These are phyloP conservation scores for Colletotrichum sidae DNA, from an alignment of 2,329 filamentous ascomycete species.

Conservation along the genomic window DNA sequence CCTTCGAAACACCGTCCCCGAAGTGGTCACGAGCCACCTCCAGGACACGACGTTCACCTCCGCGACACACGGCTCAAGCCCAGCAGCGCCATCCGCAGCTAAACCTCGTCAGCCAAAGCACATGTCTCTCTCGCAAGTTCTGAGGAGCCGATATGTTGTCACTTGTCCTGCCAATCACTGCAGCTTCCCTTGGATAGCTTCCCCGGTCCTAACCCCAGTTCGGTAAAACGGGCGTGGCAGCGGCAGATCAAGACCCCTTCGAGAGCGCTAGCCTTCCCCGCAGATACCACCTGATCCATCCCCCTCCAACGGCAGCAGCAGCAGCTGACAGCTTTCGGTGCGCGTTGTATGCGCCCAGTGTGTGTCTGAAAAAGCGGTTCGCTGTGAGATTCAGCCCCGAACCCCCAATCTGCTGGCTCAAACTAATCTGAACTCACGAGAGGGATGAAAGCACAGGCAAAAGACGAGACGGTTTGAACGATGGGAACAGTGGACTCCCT, in stretches of 20 bases:
- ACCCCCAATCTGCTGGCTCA: slow-evolving; percentile 3
- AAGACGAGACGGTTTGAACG: too few species aligned
- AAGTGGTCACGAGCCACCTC: too few species aligned
- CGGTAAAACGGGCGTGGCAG: neutral
- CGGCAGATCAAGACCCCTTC: neutral
- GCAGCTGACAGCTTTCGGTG: neutral
- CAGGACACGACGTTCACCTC: too few species aligned
- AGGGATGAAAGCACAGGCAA: neutral
- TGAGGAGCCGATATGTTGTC: too few species aligned
- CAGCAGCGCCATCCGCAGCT: too few species aligned
- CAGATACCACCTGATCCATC: neutral
- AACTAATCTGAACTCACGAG: slow-evolving; percentile 18
- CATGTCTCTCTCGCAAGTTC: too few species aligned
- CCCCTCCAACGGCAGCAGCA: neutral
- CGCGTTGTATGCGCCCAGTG: neutral
- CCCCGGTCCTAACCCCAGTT: neutral
- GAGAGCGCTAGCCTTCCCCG: slow-evolving; percentile 1
- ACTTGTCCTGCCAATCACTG: too few species aligned
- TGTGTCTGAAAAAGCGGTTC: neutral
- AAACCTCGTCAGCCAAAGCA: too few species aligned
- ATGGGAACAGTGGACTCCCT: too few species aligned
- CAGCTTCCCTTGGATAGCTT: too few species aligned
- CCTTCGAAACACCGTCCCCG: too few species aligned
- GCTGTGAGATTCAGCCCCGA: neutral
- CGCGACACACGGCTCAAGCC: too few species aligned